Percentiles rank a stretch among this genome's conserved stretches.
Conservation (phyloP, 805 yeast species). For the Hermanozyma aechmeae region DNA sequence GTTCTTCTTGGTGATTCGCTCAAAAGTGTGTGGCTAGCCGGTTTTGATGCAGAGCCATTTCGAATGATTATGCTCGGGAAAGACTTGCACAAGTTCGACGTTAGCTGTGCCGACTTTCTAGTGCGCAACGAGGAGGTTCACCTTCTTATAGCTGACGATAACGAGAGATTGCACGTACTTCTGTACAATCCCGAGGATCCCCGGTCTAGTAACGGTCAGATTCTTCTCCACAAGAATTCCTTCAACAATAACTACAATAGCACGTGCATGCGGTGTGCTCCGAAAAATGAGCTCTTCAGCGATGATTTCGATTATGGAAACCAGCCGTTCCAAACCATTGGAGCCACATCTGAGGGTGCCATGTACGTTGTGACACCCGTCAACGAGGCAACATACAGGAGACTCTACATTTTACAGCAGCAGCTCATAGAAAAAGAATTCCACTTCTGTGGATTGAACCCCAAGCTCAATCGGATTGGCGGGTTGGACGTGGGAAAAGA, state of each 20-base stretch:
- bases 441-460: conserved; percentile 74
- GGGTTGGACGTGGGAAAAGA: conserved; percentile 28
- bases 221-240: conserved; percentile 59
- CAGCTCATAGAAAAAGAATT: conserved; percentile 72
- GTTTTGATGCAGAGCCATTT: conserved; percentile 93
- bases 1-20: conserved; percentile 74
- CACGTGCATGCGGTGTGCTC: conserved; percentile 42
- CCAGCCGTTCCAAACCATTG: conserved; percentile 50
- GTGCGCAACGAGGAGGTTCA: conserved; percentile 60
- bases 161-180: conserved; percentile 57
- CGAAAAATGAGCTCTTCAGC: conserved; percentile 26
- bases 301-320: conserved; percentile 16
- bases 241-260: conserved; percentile 60
- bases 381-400: conserved; percentile 64
- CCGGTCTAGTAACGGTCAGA: conserved; percentile 68
- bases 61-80: conserved; percentile 72
- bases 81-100: conserved; percentile 56
- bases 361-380: conserved; percentile 67
- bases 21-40: conserved; percentile 70
- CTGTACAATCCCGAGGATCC: conserved; percentile 93
- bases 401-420: conserved; percentile 79
- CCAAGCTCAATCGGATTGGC: conserved; percentile 51
- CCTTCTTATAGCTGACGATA: conserved; percentile 60
- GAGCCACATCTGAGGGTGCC: conserved; percentile 74
- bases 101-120: conserved; percentile 67